phyloP scores from a whole-genome alignment of 208 protist genomes.

The Naegleria gruberi region DNA sequence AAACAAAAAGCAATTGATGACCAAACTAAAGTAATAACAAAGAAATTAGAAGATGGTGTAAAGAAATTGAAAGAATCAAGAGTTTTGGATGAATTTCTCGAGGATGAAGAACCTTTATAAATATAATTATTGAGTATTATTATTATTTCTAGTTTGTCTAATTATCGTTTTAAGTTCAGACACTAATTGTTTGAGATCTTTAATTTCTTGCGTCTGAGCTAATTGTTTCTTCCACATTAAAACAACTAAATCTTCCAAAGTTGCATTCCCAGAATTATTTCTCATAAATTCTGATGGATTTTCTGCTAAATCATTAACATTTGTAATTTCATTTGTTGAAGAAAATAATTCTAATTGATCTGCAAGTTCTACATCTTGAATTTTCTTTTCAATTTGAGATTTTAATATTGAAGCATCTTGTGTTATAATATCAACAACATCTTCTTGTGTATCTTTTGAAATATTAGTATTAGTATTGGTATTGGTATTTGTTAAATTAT shows the following conservation, averaged over 20 bases:
- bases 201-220: background rate
- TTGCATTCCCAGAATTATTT: background rate
- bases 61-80: background rate
- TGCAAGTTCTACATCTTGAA: background rate
- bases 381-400: background rate
- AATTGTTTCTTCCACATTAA: background rate
- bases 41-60: background rate
- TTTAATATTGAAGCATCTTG: background rate
- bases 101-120: background rate
- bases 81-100: background rate
- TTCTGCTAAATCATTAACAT: background rate
- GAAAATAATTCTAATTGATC: background rate
- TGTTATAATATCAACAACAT: background rate
- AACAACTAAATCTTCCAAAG: background rate
- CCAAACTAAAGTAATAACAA: background rate
- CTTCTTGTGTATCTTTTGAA: background rate
- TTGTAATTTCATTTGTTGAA: background rate
- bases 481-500: background rate
- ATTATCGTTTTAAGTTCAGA: background rate
- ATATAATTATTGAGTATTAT: background rate
- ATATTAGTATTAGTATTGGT: background rate
- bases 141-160: background rate
- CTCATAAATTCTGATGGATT: no score
- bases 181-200: background rate
- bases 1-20: background rate